Conservation (phyloP, 2,329 filamentous ascomycete species). For the Ampelomyces quisqualis region DNA sequence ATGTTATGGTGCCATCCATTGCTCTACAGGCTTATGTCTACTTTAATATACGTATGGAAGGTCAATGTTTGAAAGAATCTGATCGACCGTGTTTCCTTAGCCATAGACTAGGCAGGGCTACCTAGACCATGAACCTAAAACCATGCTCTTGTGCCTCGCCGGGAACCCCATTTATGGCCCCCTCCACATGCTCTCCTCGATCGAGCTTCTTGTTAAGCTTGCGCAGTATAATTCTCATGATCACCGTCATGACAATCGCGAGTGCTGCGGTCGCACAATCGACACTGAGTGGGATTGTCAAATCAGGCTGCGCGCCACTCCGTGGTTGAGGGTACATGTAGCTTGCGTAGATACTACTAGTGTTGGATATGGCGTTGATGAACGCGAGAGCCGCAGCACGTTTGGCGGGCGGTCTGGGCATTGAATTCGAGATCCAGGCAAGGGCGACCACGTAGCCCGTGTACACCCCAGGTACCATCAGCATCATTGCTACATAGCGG, state of each 20-base stretch:
- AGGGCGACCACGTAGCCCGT: constrained; percentile 62
- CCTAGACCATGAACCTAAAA: constrained; percentile 65
- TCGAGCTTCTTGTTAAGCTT: constrained; percentile 70
- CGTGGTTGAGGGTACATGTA: constrained; percentile 63
- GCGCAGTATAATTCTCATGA: constrained; percentile 63
- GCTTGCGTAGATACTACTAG: constrained; percentile 67
- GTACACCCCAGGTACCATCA: constrained; percentile 66
- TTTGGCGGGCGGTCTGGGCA: constrained; percentile 75
- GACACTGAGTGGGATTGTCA: constrained; percentile 64
- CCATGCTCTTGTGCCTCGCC: constrained; percentile 60
- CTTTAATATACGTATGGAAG: too few species aligned
- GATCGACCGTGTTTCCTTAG: too few species aligned
- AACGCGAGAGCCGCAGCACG: constrained; percentile 70
- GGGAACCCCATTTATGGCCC: constrained; percentile 56
- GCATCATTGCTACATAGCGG: constrained; percentile 70
- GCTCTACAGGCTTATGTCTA: too few species aligned
- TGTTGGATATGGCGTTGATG: constrained; percentile 73
- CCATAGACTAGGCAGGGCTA: too few species aligned
- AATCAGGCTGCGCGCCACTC: constrained; percentile 30
- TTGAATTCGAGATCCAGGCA: constrained; percentile 73
- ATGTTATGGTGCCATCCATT: too few species aligned
- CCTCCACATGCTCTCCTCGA: constrained; percentile 57
- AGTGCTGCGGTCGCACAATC: constrained; percentile 66
- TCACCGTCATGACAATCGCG: constrained; percentile 63
- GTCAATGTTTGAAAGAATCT: too few species aligned